Percentiles rank a stretch among this genome's conserved stretches.
phyloP scores from a whole-genome alignment of 768 basidiomycete species.

The Xerocomellus intermedius region DNA sequence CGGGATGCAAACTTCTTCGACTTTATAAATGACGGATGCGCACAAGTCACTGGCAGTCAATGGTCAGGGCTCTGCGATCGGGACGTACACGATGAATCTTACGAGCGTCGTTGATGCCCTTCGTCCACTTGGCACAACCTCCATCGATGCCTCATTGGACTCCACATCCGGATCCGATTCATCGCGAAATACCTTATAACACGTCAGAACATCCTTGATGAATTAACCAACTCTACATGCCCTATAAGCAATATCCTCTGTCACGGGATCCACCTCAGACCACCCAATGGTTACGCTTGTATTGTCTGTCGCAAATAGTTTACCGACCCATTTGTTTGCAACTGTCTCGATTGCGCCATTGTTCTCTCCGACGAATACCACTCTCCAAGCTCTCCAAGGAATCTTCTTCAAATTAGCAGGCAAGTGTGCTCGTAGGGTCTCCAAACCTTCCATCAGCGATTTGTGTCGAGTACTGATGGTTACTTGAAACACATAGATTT shows the following conservation, averaged over 20 bases:
- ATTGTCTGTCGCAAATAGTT: no score
- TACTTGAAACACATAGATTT: not conserved
- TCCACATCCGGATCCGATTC: no score
- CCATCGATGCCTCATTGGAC: no score
- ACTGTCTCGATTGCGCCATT: not conserved
- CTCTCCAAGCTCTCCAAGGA: not conserved
- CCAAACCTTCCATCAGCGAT: not conserved
- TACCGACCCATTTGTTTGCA: not conserved
- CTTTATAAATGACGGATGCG: no score
- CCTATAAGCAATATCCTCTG: not conserved
- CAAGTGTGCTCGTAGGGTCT: not conserved
- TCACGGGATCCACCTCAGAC: not conserved
- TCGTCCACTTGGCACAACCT: no score
- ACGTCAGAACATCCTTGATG: no score
- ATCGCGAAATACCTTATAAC: no score
- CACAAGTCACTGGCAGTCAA: no score
- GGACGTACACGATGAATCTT: no score
- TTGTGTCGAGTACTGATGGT: not conserved
- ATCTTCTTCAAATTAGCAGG: accelerated
- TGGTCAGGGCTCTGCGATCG: no score
- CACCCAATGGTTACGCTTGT: not conserved
- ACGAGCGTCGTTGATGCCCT: no score
- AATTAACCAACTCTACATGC: not conserved
- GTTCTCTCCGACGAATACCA: not conserved
- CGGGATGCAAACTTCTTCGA: no score